Evolutionary conservation across 306 rosid species (phyloP).

Genomic region (Cucurbita maxima): DNA sequence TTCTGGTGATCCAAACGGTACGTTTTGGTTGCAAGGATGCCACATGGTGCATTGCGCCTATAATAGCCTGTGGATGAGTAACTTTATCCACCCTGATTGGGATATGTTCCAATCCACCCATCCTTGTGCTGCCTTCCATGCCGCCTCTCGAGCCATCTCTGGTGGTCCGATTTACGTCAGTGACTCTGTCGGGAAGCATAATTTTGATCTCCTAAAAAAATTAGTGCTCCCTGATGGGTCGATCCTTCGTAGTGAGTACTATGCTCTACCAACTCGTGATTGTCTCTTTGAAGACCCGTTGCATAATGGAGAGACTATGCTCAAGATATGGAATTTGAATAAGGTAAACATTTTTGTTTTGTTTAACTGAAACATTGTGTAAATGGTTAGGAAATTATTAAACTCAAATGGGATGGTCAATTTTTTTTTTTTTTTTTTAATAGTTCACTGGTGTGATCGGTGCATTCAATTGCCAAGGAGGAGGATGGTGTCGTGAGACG

Average conservation of each 20-base stretch:
- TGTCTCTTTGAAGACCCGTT: constrained; percentile 80
- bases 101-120: constrained; percentile 96
- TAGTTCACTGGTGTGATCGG: constrained; percentile 81
- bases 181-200: constrained; percentile 64
- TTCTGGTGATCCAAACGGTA: constrained; percentile 81
- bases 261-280: constrained; percentile 76
- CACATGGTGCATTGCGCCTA: constrained; percentile 98
- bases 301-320: constrained; percentile 85
- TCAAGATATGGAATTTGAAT: constrained; percentile 87
- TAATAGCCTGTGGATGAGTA: constrained; percentile 95
- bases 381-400: background rate
- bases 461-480: constrained; percentile 92
- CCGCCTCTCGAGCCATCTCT: constrained; percentile 88
- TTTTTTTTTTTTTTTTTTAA: background rate
- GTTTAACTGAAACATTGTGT: background rate
- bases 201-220: constrained; percentile 58
- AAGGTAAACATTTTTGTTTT: constrained; percentile 27
- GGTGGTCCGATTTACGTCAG: constrained; percentile 88
- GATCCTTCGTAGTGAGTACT: constrained; percentile 61
- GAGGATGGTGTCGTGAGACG: constrained; percentile 68
- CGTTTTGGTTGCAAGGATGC: constrained; percentile 93
- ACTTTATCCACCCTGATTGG: constrained; percentile 93
- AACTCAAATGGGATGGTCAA: background rate
- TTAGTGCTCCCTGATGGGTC: constrained; percentile 78
- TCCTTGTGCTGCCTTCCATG: constrained; percentile 88